Evolutionary conservation across 176 grass and related monocot species (phyloP).

Genomic region (Microstegium vimineum): DNA sequence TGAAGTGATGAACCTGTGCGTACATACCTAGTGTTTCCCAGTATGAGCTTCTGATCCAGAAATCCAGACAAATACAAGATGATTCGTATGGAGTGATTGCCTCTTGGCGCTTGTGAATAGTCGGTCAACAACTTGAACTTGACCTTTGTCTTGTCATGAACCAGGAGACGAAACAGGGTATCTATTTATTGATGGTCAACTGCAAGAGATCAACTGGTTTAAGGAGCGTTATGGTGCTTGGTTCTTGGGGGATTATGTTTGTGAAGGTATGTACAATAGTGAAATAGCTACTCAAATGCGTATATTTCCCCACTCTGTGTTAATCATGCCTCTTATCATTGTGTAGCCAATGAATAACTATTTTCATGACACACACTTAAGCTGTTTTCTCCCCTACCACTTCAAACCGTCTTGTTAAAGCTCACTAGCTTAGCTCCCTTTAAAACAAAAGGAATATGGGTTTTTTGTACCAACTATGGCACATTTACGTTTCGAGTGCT

Average conservation of each 20-base stretch:
- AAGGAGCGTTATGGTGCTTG: conserved; percentile 84
- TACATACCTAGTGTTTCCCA: neutral
- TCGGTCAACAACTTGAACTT: neutral
- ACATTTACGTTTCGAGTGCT: neutral
- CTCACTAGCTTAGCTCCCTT: neutral
- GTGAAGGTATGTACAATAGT: conserved; percentile 54
- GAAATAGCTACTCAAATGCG: neutral
- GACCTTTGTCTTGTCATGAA: conserved; percentile 1
- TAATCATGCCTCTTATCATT: neutral
- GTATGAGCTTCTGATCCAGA: neutral
- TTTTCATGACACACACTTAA: neutral
- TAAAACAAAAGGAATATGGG: neutral
- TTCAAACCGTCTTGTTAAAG: neutral
- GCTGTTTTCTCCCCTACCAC: neutral
- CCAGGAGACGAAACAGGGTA: conserved; percentile 68
- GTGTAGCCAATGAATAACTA: neutral
- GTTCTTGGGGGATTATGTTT: conserved; percentile 95
- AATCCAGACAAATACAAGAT: neutral
- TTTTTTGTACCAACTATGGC: neutral
- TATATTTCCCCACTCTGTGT: neutral
- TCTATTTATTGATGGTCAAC: conserved; percentile 49
- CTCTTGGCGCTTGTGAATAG: neutral
- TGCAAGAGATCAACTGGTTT: conserved; percentile 92
- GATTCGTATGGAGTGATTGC: neutral
- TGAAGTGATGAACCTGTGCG: neutral